These are phyloP conservation scores for Fusarium udum DNA, from an alignment of 2,329 filamentous ascomycete genomes.

Conservation along the genomic window DNA sequence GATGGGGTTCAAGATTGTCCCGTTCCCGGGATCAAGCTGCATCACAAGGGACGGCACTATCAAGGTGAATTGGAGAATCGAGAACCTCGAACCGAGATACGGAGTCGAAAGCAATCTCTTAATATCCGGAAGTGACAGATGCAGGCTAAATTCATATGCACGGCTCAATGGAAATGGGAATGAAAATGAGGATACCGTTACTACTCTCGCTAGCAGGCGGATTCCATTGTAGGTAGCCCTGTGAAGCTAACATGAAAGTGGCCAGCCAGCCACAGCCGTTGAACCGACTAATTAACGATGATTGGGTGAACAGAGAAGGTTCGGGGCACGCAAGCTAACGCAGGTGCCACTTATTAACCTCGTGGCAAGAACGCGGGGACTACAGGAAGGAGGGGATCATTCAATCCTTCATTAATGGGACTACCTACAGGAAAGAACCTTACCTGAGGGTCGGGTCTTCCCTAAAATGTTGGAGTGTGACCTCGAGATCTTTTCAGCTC, in stretches of 20 bases:
- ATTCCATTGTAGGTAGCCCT: neutral
- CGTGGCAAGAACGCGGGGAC: constrained; percentile 6
- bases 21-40: neutral
- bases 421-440: neutral
- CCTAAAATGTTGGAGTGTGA: neutral
- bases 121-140: neutral
- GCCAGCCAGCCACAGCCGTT: constrained; percentile 22
- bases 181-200: neutral
- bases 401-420: neutral
- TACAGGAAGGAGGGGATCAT: neutral
- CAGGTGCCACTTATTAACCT: constrained; percentile 24
- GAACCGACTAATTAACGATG: neutral
- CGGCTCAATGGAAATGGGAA: neutral
- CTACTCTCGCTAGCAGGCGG: neutral
- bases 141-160: constrained; percentile 8
- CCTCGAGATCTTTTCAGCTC: constrained; percentile 10
- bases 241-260: neutral
- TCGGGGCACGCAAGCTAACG: constrained; percentile 11
- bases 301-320: neutral
- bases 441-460: neutral
- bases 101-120: neutral
- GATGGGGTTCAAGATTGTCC: neutral
- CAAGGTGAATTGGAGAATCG: neutral
- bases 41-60: neutral
- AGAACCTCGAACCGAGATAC: neutral